A percentile compares a stretch with the other conserved stretches of the same genome.
Conservation (phyloP, 2,329 filamentous ascomycete genomes). For the Aspergillus cejpii region DNA sequence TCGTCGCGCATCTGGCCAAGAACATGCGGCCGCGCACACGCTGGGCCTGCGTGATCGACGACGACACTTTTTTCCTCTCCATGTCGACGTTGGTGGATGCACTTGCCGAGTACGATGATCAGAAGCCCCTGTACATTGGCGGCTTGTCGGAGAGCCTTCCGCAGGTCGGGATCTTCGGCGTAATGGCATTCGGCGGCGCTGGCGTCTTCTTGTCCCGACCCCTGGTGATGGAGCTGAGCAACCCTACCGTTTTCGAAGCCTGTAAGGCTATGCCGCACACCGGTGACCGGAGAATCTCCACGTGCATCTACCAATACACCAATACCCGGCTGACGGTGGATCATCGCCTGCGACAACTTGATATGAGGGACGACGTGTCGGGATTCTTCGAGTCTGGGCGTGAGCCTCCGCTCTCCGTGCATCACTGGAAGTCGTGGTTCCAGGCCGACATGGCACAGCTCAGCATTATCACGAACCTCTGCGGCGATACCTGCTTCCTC, state of each 20-base stretch:
- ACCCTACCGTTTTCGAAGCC: constrained; percentile 38
- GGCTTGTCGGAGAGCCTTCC: constrained; percentile 52
- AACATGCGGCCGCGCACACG: constrained; percentile 42
- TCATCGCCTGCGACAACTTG: constrained; percentile 53
- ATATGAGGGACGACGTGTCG: constrained; percentile 49
- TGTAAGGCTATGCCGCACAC: constrained; percentile 45
- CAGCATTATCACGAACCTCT: constrained; percentile 46
- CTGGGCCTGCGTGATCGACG: constrained; percentile 55
- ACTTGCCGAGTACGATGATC: constrained; percentile 46
- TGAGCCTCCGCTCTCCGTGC: constrained; percentile 49
- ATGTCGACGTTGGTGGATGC: constrained; percentile 47
- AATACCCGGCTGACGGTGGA: constrained; percentile 50
- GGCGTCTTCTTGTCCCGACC: constrained; percentile 54
- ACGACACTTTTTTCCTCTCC: constrained; percentile 58
- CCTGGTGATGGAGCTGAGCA: constrained; percentile 45
- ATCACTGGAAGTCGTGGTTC: constrained; percentile 61
- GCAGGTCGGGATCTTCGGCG: constrained; percentile 49
- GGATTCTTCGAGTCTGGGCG: constrained; percentile 56
- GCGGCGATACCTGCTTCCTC: constrained; percentile 52
- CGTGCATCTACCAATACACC: constrained; percentile 53
- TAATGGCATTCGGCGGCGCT: constrained; percentile 57
- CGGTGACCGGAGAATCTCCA: constrained; percentile 53
- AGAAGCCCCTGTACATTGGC: constrained; percentile 49
- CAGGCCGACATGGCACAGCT: constrained; percentile 46
- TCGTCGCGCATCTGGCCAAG: constrained; percentile 47